These are phyloP conservation scores for Nematocida major DNA, from an alignment of 371 early-diverging fungal species.

Conservation along the genomic window DNA sequence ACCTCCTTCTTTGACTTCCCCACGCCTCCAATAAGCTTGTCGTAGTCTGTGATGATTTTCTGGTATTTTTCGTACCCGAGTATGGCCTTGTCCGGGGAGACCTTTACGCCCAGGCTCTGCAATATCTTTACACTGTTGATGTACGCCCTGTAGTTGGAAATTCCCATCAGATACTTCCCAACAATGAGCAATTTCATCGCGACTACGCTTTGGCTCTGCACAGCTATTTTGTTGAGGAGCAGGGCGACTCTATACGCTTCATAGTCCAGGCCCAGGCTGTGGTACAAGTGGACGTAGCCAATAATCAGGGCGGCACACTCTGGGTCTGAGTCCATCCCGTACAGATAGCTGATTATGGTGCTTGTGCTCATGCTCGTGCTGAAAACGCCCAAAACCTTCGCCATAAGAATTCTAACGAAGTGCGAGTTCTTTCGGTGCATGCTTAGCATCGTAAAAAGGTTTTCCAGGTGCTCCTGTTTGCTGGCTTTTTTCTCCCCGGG, in stretches of 20 bases:
- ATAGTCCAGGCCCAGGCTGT: background rate
- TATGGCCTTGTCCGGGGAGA: constrained; percentile 1
- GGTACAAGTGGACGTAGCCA: background rate
- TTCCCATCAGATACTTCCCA: constrained; percentile 13
- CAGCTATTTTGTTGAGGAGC: background rate
- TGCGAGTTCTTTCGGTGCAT: background rate
- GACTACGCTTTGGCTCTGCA: background rate
- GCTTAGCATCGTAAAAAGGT: background rate
- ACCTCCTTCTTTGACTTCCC: background rate
- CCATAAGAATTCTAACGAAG: background rate
- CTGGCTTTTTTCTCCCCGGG: background rate
- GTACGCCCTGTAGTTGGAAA: constrained; percentile 21
- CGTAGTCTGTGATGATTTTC: constrained; percentile 42
- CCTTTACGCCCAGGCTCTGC: constrained; percentile 3
- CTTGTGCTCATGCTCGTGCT: background rate
- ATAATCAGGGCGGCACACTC: background rate
- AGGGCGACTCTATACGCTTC: constrained; percentile 7
- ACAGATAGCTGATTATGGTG: background rate
- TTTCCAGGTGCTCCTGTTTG: background rate
- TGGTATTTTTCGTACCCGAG: constrained; percentile 13
- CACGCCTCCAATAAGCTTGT: constrained; percentile 29
- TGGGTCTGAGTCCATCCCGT: background rate
- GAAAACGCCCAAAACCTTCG: background rate
- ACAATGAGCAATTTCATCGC: constrained; percentile 24
- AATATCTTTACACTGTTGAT: constrained; percentile 15